Evolutionary conservation across 2,329 filamentous ascomycete species (phyloP).

Genomic region (Gliomastix tumulicola): DNA sequence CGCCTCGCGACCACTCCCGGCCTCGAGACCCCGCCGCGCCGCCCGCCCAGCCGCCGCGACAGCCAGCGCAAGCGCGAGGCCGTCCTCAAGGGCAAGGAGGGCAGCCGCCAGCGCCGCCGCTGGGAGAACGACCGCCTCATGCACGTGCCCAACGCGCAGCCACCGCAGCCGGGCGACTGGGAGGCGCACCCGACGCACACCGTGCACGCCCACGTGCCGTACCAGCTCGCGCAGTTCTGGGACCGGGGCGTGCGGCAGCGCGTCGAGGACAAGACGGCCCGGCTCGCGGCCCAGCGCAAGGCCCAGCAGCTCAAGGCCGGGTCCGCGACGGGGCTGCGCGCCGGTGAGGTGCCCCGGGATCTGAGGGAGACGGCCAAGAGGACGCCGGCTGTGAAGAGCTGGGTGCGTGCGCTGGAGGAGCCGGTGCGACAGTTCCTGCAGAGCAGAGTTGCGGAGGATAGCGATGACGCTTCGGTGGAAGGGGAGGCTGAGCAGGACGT

Average conservation of each 20-base stretch:
- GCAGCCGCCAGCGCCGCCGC: constrained; percentile 73
- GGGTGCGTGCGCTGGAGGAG: constrained; percentile 79
- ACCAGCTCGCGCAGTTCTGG: constrained; percentile 84
- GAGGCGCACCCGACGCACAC: constrained; percentile 75
- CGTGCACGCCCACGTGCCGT: constrained; percentile 71
- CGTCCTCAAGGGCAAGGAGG: constrained; percentile 83
- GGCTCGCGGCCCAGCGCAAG: constrained; percentile 34
- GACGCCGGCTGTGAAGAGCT: constrained; percentile 66
- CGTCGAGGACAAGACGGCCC: constrained; percentile 37
- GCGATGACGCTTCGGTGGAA: not conserved
- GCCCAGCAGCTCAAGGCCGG: constrained; percentile 34
- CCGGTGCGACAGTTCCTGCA: constrained; percentile 73
- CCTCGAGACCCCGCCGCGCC: too few relatives aligned
- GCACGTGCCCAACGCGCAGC: constrained; percentile 77
- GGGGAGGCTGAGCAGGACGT: constrained; percentile 13
- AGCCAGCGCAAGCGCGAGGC: constrained; percentile 60
- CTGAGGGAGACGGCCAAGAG: constrained; percentile 76
- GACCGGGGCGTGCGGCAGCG: constrained; percentile 49
- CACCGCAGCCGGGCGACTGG: constrained; percentile 79
- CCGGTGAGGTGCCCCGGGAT: constrained; percentile 66
- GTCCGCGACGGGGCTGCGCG: constrained; percentile 33
- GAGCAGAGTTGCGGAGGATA: constrained; percentile 12
- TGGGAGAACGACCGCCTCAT: constrained; percentile 96
- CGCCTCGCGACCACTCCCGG: too few relatives aligned
- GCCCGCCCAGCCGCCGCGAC: constrained; percentile 43